Evolutionary conservation across 345 rosid species (phyloP), one percentile per base, ranked within the genome.

Genomic region (Melastoma malabathricum): DNA sequence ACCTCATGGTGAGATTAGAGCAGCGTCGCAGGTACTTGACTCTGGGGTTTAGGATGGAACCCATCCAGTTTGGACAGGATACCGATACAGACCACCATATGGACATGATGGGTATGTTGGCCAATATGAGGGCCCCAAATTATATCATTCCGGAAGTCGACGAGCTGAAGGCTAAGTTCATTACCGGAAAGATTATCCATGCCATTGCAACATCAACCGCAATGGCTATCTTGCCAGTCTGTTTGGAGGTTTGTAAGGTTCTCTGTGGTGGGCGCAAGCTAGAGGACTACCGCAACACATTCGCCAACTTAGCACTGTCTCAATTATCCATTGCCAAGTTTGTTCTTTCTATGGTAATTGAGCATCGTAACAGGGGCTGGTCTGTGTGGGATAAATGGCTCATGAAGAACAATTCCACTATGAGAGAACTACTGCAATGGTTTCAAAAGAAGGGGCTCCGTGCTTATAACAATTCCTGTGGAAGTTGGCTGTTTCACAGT

Each of bases 91-190:
- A 93, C 72, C 88, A 83, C 65, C 99, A 93, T 72, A 88, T 93
- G 97, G 99, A 93, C 70, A 43, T 88, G 74, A 93, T 93, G 51
- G 90, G 94, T 34, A 97, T 76, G 47, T 84, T 93, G 29, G 99
- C 99, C 47, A 93, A 93, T 77, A 93, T 93, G 99, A 88, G 99
- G 75, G 97, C 99, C 44, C 85, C 94, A 63, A 93, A 93, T 79
- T 93, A 93, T 69, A 66, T 82, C 64, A 81, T 93, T 55, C 94
- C 95, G 0, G 99, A 93, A 61, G 97, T 93, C 4, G 97, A 93
- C 76, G 88, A 93, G 66, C 86, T 93, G 50, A 93, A 93, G 63
- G 99, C 99, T 51, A 93, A 93, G 70, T 85, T 93, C 52, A 93
- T 93, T 15, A 97, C 99, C 6, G 99, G 99, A 58, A 85, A 97